phyloP scores from a whole-genome alignment of 1,284 basidiomycete genomes.

The Rhodotorula sp. region DNA sequence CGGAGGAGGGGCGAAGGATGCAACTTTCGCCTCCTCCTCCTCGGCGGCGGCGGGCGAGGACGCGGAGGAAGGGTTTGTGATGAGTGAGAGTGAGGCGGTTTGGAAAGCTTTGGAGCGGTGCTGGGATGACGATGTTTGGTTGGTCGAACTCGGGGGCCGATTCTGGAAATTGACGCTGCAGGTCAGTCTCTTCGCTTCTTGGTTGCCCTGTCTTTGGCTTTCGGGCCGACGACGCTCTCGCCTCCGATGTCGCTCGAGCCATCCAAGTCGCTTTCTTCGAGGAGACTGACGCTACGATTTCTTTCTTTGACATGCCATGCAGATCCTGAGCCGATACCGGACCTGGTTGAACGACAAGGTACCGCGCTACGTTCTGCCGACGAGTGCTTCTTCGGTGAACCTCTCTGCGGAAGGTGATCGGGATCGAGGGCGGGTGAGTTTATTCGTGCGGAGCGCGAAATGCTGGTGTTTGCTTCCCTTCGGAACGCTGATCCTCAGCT shows the following conservation, averaged over 20 bases:
- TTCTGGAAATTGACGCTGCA: slow-evolving; percentile 88
- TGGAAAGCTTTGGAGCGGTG: slow-evolving; percentile 72
- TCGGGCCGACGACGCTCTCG: too few species aligned
- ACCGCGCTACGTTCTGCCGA: slow-evolving; percentile 44
- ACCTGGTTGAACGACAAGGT: slow-evolving; percentile 65
- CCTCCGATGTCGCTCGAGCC: too few species aligned
- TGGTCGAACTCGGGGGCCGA: slow-evolving; percentile 72
- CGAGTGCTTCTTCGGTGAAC: slow-evolving; percentile 26
- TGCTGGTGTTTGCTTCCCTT: not conserved
- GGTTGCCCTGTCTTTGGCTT: not conserved
- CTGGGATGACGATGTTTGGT: slow-evolving; percentile 80
- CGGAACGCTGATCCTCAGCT: not conserved
- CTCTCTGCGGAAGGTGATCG: slow-evolving; percentile 15
- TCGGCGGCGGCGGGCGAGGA: slow-evolving; percentile 13
- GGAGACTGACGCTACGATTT: too few species aligned
- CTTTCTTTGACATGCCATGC: not conserved
- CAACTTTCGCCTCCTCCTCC: not conserved
- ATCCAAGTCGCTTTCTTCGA: too few species aligned
- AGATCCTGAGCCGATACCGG: slow-evolving; percentile 75
- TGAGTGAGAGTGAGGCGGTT: slow-evolving; percentile 64
- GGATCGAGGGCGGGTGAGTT: not conserved
- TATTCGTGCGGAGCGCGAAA: not conserved
- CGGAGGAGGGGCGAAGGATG: slow-evolving; percentile 25
- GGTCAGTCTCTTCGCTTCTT: slow-evolving; percentile 53
- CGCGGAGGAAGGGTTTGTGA: slow-evolving; percentile 45